Conservation (phyloP, 768 basidiomycete species). For the Lentinula sp. region DNA sequence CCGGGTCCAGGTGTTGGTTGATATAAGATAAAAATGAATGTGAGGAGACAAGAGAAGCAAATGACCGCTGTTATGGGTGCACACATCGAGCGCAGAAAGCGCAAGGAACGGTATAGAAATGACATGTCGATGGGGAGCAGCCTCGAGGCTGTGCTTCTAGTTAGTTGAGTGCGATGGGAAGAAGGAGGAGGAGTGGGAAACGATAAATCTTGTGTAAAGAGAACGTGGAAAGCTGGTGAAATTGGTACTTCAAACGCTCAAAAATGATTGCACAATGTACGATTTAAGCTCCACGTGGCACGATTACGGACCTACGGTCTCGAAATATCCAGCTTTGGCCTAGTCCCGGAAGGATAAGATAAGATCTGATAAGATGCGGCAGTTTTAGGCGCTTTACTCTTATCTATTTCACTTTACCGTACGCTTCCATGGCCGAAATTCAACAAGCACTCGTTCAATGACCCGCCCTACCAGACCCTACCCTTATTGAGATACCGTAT, state of each 20-base stretch:
- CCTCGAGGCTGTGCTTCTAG: not conserved
- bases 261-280: no score
- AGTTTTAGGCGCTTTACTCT: no score
- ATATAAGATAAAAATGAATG: conserved; percentile 75
- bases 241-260: not conserved
- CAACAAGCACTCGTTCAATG: no score
- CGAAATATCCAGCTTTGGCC: no score
- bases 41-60: conserved; percentile 66
- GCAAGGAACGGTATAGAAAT: conserved; percentile 24
- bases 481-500: no score
- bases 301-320: no score
- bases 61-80: conserved; percentile 56
- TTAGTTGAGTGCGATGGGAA: not conserved
- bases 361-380: no score
- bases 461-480: no score
- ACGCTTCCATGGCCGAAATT: no score
- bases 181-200: not conserved
- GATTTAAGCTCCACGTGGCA: no score
- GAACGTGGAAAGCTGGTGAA: not conserved
- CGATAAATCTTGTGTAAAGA: not conserved
- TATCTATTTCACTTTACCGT: no score
- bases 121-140: not conserved
- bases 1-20: conserved; percentile 75
- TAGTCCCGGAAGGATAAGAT: no score
- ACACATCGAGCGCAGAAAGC: conserved; percentile 48